Base-by-base conservation (phyloP, 192 early-diverging fungal genomes). In the Coemansia sp. region DNA sequence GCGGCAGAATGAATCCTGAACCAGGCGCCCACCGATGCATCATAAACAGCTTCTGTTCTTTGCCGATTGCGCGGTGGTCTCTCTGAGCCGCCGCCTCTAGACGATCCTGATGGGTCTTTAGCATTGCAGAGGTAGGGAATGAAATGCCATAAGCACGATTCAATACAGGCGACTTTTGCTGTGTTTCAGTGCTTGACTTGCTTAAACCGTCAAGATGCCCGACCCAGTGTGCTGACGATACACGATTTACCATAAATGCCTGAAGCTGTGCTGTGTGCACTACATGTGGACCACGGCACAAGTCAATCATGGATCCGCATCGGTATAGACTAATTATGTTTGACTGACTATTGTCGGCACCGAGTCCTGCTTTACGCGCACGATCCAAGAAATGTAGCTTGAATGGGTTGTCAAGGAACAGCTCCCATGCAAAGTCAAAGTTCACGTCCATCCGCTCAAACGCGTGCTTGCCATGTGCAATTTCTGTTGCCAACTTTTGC, bases 251-350 rank as follows among this genome's bases (percentile, higher is more conserved):
- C 67, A 84, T 82, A 35, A 90, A 61, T 1, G 81, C 74, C 22
- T 78, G 71, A 27, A 94, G 41, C 43, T 84, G 78, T 5, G 85
- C 82, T 2, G 90, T 88, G 56, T 88, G 80, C n/a, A 83, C 82
- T 3, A 92, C 73, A 77, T 92, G 88, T 8, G 92, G 92, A 9
- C 89, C 92, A 29, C 88, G 85, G 59, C 89, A 90, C 29, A 94
- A 75, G 66, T 92, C 92, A 53, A 94, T 85, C 69, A 91, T 88
- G 22, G 84, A 68, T 29, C 87, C 86, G 59, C 87, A 89, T 47
- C 84, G 80, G 64, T 90, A 92, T 2, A 94, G 57, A 1, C 86
- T 85, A 59, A 94, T 71, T 10, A 62, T 47, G 16, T 73, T 74
- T 10, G 68, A 54, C 18, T 57, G 59, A 8, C 23, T 41, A n/a